Base-by-base conservation (phyloP, 2,329 filamentous ascomycete species). In the Beauveria asiatica region DNA sequence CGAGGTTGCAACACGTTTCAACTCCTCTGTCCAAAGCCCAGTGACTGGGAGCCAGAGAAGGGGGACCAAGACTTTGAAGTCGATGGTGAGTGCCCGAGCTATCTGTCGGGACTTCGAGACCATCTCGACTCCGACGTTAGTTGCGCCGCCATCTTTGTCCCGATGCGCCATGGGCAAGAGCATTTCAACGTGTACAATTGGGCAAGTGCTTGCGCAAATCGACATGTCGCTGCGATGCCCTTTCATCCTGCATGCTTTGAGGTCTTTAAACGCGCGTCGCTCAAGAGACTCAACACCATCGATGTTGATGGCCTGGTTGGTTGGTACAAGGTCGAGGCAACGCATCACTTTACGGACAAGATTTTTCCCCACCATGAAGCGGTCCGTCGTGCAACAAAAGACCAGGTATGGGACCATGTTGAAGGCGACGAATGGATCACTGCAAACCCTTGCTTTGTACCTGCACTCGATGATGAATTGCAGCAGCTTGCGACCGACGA, bases 161-260 rank as follows among this genome's bases (percentile, higher is more conserved):
- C 66, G 2, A 2, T 8, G 0, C 66, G 67, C 0, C 66, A 69
- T 45, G 33, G 16, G 0, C 27, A 27, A 3, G 16, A 13, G 0
- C 3, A 11, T 0, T 55, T 57, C 0, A 5, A 30, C 4, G 59
- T 61, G 9, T 59, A 63, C 1, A 64, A 65, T 33, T 27, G 25
- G 6, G 42, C 66, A 0, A 58, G 49, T 30, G 13, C 49, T 4
- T 59, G 62, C 17, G 21, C 8, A 1, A 48, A 49, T 0, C 37
- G 44, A 1, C 33, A 60, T 1, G 55, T 62, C 0, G 60, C 57
- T 2, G 56, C 57, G 0, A 64, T 71, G 52, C 67, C 69, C 1
- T 71, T 71, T 16, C 70, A 71, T 8, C 66, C 70, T 0, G 62
- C 67, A 0, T 71, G 70, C 48, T 57, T 71, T 1, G 70, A 71